Conservation (phyloP, 2,329 filamentous ascomycete species). For the Fusarium sororula region DNA sequence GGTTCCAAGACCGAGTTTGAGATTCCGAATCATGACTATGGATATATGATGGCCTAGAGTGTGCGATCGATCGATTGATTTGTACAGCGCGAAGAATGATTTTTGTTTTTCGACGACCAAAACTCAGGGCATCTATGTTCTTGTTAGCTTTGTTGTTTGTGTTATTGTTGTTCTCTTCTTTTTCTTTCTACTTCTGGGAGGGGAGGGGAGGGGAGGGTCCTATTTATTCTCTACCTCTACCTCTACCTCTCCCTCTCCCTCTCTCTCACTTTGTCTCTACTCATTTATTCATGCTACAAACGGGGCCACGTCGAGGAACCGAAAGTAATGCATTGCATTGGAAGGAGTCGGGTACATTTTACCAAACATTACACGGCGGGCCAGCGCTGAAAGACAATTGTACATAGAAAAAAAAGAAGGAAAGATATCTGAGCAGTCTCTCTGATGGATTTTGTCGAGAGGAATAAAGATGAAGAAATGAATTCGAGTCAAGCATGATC, state of each 20-base stretch:
- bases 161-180: not conserved
- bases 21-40: slow-evolving; percentile 22
- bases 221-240: not conserved
- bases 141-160: slow-evolving; percentile 18
- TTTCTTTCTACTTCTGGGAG: not conserved
- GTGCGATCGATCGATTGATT: slow-evolving; percentile 10
- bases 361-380: slow-evolving; percentile 26
- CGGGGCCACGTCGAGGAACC: slow-evolving; percentile 34
- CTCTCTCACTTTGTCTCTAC: not conserved
- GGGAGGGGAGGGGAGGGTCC: not conserved
- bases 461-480: slow-evolving; percentile 27
- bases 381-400: slow-evolving; percentile 41
- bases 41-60: slow-evolving; percentile 21
- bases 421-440: slow-evolving; percentile 34
- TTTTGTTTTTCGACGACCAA: slow-evolving; percentile 5
- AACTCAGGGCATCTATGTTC: slow-evolving; percentile 33
- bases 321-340: slow-evolving; percentile 43
- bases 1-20: not conserved
- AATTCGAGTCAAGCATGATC: not conserved
- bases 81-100: slow-evolving; percentile 12
- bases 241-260: not conserved
- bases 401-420: slow-evolving; percentile 39
- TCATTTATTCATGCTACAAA: slow-evolving; percentile 16
- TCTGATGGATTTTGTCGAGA: slow-evolving; percentile 14
- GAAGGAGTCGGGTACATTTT: slow-evolving; percentile 41